Evolutionary conservation across 2,329 filamentous ascomycete genomes (phyloP), one percentile per base, ranked within the genome.

Genomic region (Cyphellophora europaea): DNA sequence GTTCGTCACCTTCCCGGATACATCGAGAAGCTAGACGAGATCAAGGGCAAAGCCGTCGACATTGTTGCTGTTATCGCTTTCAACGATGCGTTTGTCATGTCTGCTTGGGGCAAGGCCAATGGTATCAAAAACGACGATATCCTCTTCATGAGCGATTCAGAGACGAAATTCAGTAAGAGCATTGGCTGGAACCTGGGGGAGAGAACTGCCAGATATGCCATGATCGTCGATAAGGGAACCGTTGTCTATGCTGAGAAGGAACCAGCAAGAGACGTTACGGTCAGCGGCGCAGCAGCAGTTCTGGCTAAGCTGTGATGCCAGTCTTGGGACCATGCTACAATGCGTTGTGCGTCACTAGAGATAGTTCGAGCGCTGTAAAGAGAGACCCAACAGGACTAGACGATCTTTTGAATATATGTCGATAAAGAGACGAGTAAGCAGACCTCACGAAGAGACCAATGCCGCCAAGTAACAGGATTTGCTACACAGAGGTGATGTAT

Each of bases 81-180:
- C 68, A 93, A 93, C 63, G 87, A 93, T 19, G 68, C 79, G 45
- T 93, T 71, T 56, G 86, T 93, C 59, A 89, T 89, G 83, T 79
- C 77, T 51, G 85, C 82, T 36, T 91, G 84, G 84, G 81, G 77
- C 63, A 93, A 93, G 74, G 85, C 86, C 54, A 89, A 93, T 64
- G 71, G 71, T 35, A 69, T 89, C 54, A 79, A 74, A 54, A 76
- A 78, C 45, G 79, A 89, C 49, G 71, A 74, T 52, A 75, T 82
- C 51, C 69, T 91, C 50, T 91, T 93, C 69, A 73, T 86, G 54
- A 78, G 76, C 51, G 86, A 93, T 60, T 63, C 67, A 42, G 74
- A 76, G 48, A 71, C 75, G 48, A 75, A 74, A 53, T 93, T 93
- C 72, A 81, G 77, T 60, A 78, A 81, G 69, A 71, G 70, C 55